Base-by-base conservation (phyloP, 1,284 basidiomycete species). In the Abortiporus biennis region DNA sequence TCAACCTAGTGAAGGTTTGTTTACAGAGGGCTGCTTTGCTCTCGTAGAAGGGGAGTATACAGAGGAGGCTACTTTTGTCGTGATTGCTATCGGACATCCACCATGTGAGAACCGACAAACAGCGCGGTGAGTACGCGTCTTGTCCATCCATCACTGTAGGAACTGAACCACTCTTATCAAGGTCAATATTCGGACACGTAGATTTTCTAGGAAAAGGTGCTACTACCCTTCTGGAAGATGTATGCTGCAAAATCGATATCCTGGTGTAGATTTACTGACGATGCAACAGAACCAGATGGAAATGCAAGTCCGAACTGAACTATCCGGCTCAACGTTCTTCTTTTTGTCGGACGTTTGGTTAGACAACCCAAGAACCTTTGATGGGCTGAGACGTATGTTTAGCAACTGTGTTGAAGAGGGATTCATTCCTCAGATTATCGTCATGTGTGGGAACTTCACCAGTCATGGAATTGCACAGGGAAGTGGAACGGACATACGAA, bases 31-130 rank as follows among this genome's bases (percentile, higher is more conserved):
- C 0, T 92, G 86, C 47, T 87, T 97, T 63, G 91, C 93, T 1
- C 75, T 99, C 6, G 82, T 98, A 0, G 96, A 99, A 64, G 96
- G 96, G 24, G 91, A 94, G 56, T 99, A 98, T 59, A 97, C 91
- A 0, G 82, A 92, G 46, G 91, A 98, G 22, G 89, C 87, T 38
- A 87, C 78, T 1, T 72, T 99, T 42, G 75, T 85, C 46, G 92
- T 97, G 5, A 80, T 92, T 50, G 96, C 94, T 6, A 87, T 99
- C 51, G 95, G 96, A 1, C 95, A 99, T 63, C 96, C 96, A 1
- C 96, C 96, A 17, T 94, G 92, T 56, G 93, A 98, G 63, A 78
- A 83, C 54, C 72, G 94, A 39, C 80, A 84, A 46, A 78, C 78
- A 1, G 82, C 92, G 20, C 75, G 90, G 87, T 90, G 55, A 51